phyloP scores from a whole-genome alignment of 805 yeast genomes.

The Cyberlindnera suaveolens region DNA sequence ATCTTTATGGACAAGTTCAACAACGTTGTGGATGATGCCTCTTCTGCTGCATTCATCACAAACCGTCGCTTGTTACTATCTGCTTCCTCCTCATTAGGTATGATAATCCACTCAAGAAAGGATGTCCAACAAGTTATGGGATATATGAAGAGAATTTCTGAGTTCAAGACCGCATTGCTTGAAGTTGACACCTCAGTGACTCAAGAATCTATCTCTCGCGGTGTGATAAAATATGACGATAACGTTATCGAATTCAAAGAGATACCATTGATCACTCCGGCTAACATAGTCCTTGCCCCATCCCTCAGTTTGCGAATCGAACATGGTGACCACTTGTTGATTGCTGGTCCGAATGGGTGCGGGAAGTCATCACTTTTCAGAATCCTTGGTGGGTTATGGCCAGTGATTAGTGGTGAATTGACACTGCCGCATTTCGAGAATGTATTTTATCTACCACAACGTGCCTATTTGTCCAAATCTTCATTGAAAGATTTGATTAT shows the following conservation, averaged over 20 bases:
- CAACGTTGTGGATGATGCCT: conserved; percentile 33
- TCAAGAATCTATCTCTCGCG: conserved; percentile 17
- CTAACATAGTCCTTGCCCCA: conserved; percentile 63
- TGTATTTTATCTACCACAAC: conserved; percentile 86
- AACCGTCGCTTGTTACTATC: conserved; percentile 78
- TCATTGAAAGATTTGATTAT: conserved; percentile 82
- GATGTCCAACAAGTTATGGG: conserved; percentile 81
- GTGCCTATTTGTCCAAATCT: conserved; percentile 67
- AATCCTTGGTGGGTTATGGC: conserved; percentile 92
- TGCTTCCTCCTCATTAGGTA: conserved; percentile 84
- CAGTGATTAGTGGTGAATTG: conserved; percentile 51
- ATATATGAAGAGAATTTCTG: conserved; percentile 67
- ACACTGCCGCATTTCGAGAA: conserved; percentile 59
- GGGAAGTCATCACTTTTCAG: conserved; percentile 92
- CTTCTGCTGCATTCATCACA: conserved; percentile 82
- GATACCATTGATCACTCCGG: conserved; percentile 83
- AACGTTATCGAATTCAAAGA: conserved; percentile 60
- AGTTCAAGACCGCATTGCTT: conserved; percentile 58
- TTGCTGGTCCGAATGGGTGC: conserved; percentile 95
- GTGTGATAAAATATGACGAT: conserved; percentile 40
- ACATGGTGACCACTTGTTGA: conserved; percentile 78
- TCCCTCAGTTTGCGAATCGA: conserved; percentile 65
- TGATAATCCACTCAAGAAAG: conserved; percentile 78
- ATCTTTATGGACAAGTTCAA: conserved; percentile 57
- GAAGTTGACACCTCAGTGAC: conserved; percentile 33